Percentiles rank a stretch among this genome's conserved stretches.
Conservation (phyloP, 352 stramenopile genomes). For the Pythium inflatum region DNA sequence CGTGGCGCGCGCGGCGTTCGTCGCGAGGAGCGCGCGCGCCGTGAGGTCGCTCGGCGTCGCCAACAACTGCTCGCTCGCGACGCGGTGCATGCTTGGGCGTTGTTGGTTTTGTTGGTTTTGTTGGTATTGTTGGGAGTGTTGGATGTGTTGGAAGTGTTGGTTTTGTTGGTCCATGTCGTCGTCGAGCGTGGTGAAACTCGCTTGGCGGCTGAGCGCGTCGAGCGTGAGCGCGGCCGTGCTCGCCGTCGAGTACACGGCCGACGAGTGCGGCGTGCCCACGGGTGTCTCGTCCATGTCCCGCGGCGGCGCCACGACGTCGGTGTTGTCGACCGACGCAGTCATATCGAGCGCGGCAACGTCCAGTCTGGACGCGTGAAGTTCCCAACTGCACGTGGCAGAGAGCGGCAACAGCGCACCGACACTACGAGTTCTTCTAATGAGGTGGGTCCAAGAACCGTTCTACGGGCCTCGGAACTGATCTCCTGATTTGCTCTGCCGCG, state of each 20-base stretch:
- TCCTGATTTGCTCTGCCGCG: no score
- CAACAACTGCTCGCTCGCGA: constrained; percentile 29
- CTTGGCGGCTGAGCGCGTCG: constrained; percentile 19
- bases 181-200: constrained; percentile 15
- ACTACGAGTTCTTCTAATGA: constrained; percentile 1
- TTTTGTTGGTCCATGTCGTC: no score
- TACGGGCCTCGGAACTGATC: background rate
- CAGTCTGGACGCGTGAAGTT: no score
- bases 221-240: constrained; percentile 18
- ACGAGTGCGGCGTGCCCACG: constrained; percentile 15
- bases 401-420: background rate
- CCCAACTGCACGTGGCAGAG: no score
- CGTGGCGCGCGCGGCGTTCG: constrained; percentile 12
- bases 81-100: constrained; percentile 15
- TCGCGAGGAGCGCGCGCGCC: constrained; percentile 10
- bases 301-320: background rate
- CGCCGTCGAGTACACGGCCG: constrained; percentile 21
- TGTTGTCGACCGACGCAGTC: constrained; percentile 16
- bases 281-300: constrained; percentile 1
- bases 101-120: background rate
- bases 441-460: constrained; percentile 12
- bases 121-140: no score
- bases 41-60: constrained; percentile 18
- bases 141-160: no score
- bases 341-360: no score